A percentile compares a stretch with the other conserved stretches of the same genome.
Conservation (phyloP, 305 asterid species). For the Stenogyne calaminthoides region DNA sequence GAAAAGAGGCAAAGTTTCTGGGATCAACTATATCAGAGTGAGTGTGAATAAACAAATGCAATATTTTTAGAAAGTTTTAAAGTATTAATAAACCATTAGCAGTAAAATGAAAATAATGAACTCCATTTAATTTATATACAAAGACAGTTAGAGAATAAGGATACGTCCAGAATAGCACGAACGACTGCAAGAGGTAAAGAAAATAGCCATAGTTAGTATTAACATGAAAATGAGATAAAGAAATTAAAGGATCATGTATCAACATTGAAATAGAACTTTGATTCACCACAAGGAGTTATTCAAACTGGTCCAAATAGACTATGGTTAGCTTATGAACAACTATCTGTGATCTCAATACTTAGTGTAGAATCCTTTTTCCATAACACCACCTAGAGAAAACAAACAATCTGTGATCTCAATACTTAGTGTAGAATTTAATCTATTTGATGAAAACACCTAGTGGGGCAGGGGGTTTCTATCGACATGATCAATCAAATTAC, state of each 20-base stretch:
- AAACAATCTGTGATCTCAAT: neutral
- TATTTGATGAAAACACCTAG: neutral
- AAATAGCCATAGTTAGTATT: slow-evolving; percentile 14
- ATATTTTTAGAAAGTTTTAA: neutral
- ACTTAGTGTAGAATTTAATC: neutral
- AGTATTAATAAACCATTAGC: neutral
- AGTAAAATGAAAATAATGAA: slow-evolving; percentile 13
- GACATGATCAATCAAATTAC: neutral
- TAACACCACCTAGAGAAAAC: neutral
- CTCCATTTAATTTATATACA: neutral
- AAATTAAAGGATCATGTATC: neutral
- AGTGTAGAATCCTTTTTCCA: neutral
- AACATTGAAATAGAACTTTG: neutral
- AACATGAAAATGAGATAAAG: slow-evolving; percentile 7
- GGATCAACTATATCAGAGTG: neutral
- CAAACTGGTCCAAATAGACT: neutral
- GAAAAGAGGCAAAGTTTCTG: slow-evolving; percentile 30
- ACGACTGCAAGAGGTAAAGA: slow-evolving; percentile 74
- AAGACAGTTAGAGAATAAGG: slow-evolving; percentile 41
- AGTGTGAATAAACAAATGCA: neutral
- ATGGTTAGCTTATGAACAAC: slow-evolving; percentile 1
- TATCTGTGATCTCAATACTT: neutral
- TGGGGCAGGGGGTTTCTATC: neutral
- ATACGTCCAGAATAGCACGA: slow-evolving; percentile 99
- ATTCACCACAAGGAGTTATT: neutral